A percentile compares a stretch with the other conserved stretches of the same genome.
phyloP scores from a whole-genome alignment of 2,329 filamentous ascomycete genomes.

The Apiospora malaysiana region DNA sequence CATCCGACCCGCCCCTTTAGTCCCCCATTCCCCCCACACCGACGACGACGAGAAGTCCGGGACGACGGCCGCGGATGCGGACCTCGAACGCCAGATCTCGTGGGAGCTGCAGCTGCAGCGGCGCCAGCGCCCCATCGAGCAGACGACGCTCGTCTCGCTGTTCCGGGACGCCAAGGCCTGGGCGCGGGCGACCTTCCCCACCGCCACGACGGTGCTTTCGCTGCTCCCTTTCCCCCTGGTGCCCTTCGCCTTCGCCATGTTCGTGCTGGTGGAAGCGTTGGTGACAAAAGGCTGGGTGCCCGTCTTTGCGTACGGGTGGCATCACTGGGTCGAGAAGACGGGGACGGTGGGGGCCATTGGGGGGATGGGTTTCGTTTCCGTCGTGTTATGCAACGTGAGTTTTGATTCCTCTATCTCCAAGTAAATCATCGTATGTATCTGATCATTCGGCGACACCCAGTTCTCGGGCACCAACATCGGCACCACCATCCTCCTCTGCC shows the following conservation, averaged over 20 bases:
- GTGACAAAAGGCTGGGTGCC: conserved; percentile 78
- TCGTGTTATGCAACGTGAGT: conserved; percentile 74
- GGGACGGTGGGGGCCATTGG: conserved; percentile 72
- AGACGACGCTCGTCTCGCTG: conserved; percentile 59
- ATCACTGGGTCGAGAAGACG: conserved; percentile 73
- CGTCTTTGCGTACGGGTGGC: conserved; percentile 76
- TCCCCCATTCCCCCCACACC: neutral
- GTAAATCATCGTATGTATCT: too few relatives aligned
- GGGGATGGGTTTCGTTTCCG: conserved; percentile 75
- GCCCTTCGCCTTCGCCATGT: conserved; percentile 77
- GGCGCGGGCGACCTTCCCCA: conserved; percentile 74
- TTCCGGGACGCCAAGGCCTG: conserved; percentile 55
- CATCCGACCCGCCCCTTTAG: neutral
- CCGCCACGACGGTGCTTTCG: conserved; percentile 66
- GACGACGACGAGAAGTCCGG: neutral
- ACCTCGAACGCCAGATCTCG: conserved; percentile 28
- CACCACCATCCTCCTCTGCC: conserved; percentile 74
- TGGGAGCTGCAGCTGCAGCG: conserved; percentile 10
- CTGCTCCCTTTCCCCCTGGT: conserved; percentile 72
- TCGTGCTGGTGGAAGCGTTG: conserved; percentile 73
- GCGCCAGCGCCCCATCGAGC: conserved; percentile 14
- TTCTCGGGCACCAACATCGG: conserved; percentile 81
- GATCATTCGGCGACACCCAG: too few relatives aligned
- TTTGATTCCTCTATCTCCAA: neutral
- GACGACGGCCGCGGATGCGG: neutral